These are phyloP conservation scores for Tremella mesenterica DNA, from an alignment of 768 basidiomycete species.

Conservation along the genomic window DNA sequence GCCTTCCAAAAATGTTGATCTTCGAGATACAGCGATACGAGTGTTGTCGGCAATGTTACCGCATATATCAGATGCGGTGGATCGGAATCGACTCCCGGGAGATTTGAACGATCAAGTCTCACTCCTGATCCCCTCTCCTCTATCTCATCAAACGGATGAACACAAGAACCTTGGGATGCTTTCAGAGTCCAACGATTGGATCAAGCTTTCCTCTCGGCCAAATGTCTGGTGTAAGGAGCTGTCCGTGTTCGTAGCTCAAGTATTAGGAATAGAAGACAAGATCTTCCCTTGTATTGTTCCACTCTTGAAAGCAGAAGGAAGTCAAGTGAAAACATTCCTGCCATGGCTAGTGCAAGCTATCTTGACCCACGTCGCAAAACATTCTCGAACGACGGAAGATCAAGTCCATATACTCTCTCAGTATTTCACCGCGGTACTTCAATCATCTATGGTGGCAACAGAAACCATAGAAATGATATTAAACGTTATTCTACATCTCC, in stretches of 20 bases:
- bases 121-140: slow-evolving; percentile 65
- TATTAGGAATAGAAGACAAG: no score
- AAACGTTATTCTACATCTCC: slow-evolving; percentile 68
- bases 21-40: neutral
- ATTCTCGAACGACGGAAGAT: neutral
- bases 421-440: slow-evolving; percentile 57
- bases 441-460: slow-evolving; percentile 27
- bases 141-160: no score
- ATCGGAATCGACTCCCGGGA: neutral
- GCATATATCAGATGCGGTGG: slow-evolving; percentile 3
- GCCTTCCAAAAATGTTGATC: neutral
- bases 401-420: slow-evolving; percentile 42
- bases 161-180: no score
- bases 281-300: no score
- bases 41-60: slow-evolving; percentile 3
- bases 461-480: slow-evolving; percentile 54
- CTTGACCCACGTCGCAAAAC: no score
- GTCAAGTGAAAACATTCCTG: slow-evolving; percentile 60
- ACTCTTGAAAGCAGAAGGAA: slow-evolving; percentile 53
- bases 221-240: no score
- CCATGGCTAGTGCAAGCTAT: slow-evolving; percentile 67
- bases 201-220: no score
- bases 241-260: no score
- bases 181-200: no score
- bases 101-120: slow-evolving; percentile 1